Evolutionary conservation across 345 rosid genomes (phyloP).

Genomic region (Syzygium aromaticum): DNA sequence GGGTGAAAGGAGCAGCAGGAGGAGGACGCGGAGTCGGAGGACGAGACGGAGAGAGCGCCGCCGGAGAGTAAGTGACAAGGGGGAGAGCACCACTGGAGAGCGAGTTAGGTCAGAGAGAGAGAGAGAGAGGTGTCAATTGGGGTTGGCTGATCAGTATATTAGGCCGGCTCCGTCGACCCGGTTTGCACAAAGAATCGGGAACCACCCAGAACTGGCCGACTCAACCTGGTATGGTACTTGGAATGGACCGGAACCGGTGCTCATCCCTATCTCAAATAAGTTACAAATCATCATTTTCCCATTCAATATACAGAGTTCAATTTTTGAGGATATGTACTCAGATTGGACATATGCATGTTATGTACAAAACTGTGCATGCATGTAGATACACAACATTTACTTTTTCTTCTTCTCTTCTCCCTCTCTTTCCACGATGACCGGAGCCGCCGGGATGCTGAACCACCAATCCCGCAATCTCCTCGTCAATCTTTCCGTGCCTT

Average conservation of each 20-base stretch:
- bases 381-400: slow-evolving; percentile 9
- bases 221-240: rapidly evolving
- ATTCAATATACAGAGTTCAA: background rate
- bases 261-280: background rate
- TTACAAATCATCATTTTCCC: background rate
- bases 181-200: background rate
- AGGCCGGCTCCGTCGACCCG: background rate
- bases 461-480: slow-evolving; percentile 93
- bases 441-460: slow-evolving; percentile 91
- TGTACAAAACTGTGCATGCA: background rate
- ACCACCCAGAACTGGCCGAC: background rate
- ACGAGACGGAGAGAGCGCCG: background rate
- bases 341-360: background rate
- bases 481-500: slow-evolving; percentile 52
- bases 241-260: background rate
- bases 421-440: slow-evolving; percentile 57
- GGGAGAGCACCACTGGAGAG: background rate
- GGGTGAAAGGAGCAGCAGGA: background rate
- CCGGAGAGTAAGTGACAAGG: background rate
- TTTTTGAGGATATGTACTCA: background rate
- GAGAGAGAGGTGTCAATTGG: background rate
- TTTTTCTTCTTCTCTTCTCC: slow-evolving; percentile 50
- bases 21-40: background rate
- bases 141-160: background rate
- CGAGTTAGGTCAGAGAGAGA: background rate